Evolutionary conservation across 2,329 filamentous ascomycete species (phyloP).

Genomic region (Colletotrichum theobromicola): DNA sequence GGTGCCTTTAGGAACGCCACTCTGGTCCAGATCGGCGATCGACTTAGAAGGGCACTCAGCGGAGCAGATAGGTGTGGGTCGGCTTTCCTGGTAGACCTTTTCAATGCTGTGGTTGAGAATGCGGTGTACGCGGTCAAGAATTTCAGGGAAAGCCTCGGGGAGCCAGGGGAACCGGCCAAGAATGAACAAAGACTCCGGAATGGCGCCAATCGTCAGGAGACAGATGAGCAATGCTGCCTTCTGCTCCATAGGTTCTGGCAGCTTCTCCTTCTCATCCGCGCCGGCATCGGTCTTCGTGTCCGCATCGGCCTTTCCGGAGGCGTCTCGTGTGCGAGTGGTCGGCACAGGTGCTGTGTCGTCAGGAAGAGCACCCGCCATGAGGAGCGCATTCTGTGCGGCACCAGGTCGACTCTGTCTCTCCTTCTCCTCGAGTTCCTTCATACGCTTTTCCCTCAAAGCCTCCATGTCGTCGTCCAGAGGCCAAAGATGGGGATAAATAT

Average conservation of each 20-base stretch:
- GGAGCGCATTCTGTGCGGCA: constrained; percentile 79
- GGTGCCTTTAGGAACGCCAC: constrained; percentile 70
- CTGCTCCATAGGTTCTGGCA: constrained; percentile 81
- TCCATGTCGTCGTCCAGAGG: constrained; percentile 86
- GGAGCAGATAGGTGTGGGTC: constrained; percentile 34
- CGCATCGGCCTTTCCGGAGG: constrained; percentile 54
- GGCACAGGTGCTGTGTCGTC: constrained; percentile 72
- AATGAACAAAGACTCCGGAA: constrained; percentile 92
- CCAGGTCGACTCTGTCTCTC: constrained; percentile 75
- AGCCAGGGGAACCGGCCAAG: constrained; percentile 94
- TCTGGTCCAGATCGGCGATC: constrained; percentile 63
- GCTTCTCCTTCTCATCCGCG: constrained; percentile 53
- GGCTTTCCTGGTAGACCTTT: constrained; percentile 66
- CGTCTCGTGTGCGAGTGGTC: constrained; percentile 54
- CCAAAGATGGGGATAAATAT: constrained; percentile 92
- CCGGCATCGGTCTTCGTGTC: constrained; percentile 56
- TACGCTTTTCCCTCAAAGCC: constrained; percentile 69
- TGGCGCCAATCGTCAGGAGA: constrained; percentile 86
- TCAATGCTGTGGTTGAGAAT: constrained; percentile 83
- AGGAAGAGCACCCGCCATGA: constrained; percentile 83
- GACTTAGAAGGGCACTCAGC: constrained; percentile 49
- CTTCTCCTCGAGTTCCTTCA: constrained; percentile 79
- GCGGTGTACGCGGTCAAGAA: constrained; percentile 81
- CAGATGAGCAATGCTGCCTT: constrained; percentile 86
- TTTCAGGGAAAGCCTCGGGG: constrained; percentile 80